A percentile compares a stretch with the other conserved stretches of the same genome.
phyloP scores from a whole-genome alignment of 2,329 filamentous ascomycete genomes.

The Talaromyces sp. region DNA sequence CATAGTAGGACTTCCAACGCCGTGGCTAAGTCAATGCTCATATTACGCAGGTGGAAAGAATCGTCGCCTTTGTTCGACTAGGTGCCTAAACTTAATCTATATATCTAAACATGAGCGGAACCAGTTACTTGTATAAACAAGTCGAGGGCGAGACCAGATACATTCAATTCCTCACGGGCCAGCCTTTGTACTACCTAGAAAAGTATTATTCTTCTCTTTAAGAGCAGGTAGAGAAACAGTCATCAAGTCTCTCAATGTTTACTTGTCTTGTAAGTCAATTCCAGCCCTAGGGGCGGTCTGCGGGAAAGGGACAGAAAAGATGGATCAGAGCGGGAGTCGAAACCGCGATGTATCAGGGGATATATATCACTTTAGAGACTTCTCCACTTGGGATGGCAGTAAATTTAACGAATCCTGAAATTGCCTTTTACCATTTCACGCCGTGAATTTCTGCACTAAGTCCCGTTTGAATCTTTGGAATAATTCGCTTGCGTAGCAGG shows the following conservation, averaged over 20 bases:
- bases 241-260: not conserved
- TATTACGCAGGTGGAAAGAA: not conserved
- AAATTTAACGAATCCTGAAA: constrained; percentile 4
- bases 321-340: not conserved
- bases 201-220: not conserved
- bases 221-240: not conserved
- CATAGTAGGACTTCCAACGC: too few species aligned
- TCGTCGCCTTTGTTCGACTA: not conserved
- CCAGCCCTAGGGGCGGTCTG: too few species aligned
- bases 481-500: too few species aligned
- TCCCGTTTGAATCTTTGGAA: not conserved
- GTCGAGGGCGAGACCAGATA: not conserved
- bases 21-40: not conserved
- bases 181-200: not conserved
- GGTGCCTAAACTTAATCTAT: not conserved
- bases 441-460: not conserved
- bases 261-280: not conserved
- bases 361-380: not conserved
- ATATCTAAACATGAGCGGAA: too few species aligned
- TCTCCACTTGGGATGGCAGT: constrained; percentile 4
- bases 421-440: constrained; percentile 8
- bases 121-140: too few species aligned
- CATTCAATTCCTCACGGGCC: too few species aligned
- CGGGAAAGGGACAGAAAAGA: not conserved
- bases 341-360: not conserved